Conservation (phyloP, 225 moss, liverwort and hornwort species). For the Bryoerythrophyllum caledonicum region DNA sequence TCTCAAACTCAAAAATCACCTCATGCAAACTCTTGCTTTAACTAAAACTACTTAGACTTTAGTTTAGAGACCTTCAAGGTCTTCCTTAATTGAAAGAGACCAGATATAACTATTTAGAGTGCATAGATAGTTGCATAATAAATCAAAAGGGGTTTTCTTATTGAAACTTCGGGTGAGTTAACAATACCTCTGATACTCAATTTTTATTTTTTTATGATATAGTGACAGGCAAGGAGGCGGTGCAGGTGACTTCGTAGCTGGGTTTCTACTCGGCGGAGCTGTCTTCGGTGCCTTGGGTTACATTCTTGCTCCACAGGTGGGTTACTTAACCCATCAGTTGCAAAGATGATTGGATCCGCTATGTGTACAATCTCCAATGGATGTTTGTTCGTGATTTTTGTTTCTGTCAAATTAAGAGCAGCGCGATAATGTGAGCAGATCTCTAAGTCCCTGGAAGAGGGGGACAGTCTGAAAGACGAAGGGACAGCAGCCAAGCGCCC, state of each 20-base stretch:
- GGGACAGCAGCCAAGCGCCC: slow-evolving; percentile 79
- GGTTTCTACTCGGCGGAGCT: slow-evolving; percentile 89
- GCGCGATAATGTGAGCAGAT: slow-evolving; percentile 49
- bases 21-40: no score
- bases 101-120: no score
- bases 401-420: slow-evolving; percentile 23
- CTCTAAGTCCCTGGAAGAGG: slow-evolving; percentile 76
- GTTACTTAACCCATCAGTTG: slow-evolving; percentile 16
- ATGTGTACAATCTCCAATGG: slow-evolving; percentile 1
- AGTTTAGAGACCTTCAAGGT: no score
- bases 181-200: slow-evolving; percentile 5
- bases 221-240: slow-evolving; percentile 94
- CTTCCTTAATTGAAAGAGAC: no score
- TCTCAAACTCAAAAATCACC: no score
- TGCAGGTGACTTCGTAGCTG: slow-evolving; percentile 91
- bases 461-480: slow-evolving; percentile 58
- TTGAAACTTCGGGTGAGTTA: no score
- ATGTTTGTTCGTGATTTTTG: slow-evolving; percentile 13
- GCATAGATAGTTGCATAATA: no score
- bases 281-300: slow-evolving; percentile 96
- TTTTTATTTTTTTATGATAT: slow-evolving; percentile 8
- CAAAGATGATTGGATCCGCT: no score
- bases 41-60: no score
- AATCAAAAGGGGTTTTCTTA: no score
- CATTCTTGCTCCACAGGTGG: slow-evolving; percentile 82